These are phyloP conservation scores for Cynanchum wilfordii DNA, from an alignment of 257 asterid genomes.

Conservation along the genomic window DNA sequence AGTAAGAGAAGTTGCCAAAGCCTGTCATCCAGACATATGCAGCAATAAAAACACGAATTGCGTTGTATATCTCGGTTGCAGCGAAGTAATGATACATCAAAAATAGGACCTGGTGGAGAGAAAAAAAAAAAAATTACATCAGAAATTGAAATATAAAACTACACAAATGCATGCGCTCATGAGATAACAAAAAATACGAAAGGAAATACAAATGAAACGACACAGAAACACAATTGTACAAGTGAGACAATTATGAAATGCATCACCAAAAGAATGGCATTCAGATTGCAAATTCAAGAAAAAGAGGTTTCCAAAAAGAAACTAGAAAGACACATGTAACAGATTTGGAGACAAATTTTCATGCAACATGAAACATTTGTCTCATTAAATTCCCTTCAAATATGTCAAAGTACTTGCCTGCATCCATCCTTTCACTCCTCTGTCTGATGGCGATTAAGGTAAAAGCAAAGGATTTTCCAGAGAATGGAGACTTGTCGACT, in stretches of 20 bases:
- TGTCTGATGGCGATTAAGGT: conserved; percentile 93
- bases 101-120: conserved; percentile 71
- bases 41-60: conserved; percentile 92
- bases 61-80: conserved; percentile 92
- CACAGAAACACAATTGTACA: not conserved
- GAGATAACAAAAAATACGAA: not conserved
- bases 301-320: not conserved
- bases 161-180: not conserved
- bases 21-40: conserved; percentile 99
- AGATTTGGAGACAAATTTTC: not conserved
- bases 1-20: conserved; percentile 95
- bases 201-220: not conserved
- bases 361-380: not conserved
- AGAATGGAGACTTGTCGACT: conserved; percentile 79
- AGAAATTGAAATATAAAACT: conserved; percentile 10
- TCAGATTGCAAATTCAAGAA: not conserved
- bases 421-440: conserved; percentile 98
- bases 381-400: not conserved
- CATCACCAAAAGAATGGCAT: not conserved
- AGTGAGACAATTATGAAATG: too few species aligned
- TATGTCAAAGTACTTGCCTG: conserved; percentile 57
- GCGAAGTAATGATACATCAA: conserved; percentile 97
- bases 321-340: not conserved
- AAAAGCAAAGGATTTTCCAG: conserved; percentile 79
- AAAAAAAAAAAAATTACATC: conserved; percentile 12